phyloP scores from a whole-genome alignment of 2,329 filamentous ascomycete species.

The Colletotrichum noveboracense region DNA sequence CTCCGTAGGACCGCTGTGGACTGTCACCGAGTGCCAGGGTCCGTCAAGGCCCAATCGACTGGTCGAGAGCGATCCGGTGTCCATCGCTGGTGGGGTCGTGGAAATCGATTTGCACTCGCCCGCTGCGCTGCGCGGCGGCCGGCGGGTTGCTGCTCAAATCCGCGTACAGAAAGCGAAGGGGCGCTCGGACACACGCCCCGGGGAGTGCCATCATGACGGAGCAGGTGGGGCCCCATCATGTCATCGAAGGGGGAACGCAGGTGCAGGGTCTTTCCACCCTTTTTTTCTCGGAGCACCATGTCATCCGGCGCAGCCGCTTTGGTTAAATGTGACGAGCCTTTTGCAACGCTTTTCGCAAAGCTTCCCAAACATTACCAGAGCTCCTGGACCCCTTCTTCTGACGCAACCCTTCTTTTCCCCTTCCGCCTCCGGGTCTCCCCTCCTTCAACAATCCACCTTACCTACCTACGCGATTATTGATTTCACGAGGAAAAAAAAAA shows the following conservation, averaged over 20 bases:
- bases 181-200: neutral
- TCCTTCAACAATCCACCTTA: neutral
- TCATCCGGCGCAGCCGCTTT: constrained; percentile 18
- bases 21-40: constrained; percentile 5
- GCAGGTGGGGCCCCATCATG: constrained; percentile 13
- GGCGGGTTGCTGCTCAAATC: neutral
- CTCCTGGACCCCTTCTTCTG: constrained; percentile 14
- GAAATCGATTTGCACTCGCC: neutral
- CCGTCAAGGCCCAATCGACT: neutral
- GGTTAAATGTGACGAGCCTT: neutral
- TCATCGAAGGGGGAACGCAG: constrained; percentile 17
- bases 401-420: neutral
- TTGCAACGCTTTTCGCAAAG: neutral
- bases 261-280: constrained; percentile 10
- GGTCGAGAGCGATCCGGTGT: neutral
- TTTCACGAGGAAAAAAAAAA: neutral
- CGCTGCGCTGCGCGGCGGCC: neutral
- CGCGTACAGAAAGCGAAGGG: neutral
- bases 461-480: neutral
- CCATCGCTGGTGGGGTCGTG: neutral
- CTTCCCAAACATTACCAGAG: neutral
- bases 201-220: constrained; percentile 4
- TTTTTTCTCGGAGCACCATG: neutral
- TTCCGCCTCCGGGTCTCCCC: neutral
- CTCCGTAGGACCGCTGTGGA: neutral